Evolutionary conservation across 768 basidiomycete species (phyloP), one percentile per base, ranked within the genome.

Genomic region (Psilocybe tampanensis): DNA sequence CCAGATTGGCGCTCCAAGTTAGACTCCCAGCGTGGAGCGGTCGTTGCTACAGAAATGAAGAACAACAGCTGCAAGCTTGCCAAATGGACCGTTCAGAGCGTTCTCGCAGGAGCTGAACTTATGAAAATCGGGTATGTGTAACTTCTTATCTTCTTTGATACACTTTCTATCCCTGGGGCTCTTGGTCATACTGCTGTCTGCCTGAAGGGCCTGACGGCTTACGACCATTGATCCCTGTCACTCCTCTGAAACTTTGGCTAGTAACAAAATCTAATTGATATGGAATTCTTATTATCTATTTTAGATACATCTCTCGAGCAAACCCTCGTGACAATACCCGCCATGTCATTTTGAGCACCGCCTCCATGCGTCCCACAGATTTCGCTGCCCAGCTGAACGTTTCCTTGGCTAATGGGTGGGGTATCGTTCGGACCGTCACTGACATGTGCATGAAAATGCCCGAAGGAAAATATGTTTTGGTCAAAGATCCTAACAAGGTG

Each of bases 1-100:
- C 92, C 95, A n/a, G 97, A 99, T 72, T 99, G 97, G 97, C 86
- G 95, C 32, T 84, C 91, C n/a, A 96, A 96, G 74, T 77, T 99
- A 42, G 97, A 99, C 74, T 88, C 91, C 4, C 95, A 98, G 73
- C 86, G 95, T 44, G 97, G 97, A 60, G 97, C 97, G 2, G 96
- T 99, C 42, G 95, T 98, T 58, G 94, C 97, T 33, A 95, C 94
- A 22, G 97, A 99, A 80, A 98, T 98, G 97, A 99, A 98, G 80
- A 99, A 99, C 75, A 99, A 99, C 77, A 92, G 89, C 65, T 95
- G 89, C 77, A 99, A 99, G 73, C 83, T 99, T 24, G 95, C 95
- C 18, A 90, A 96, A 67, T 99, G 96, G 95, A 89, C 96, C 0
- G 92, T 98, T 17, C 95, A 98, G 78, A 91, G 91, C 68, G 81